Conservation (phyloP, 768 basidiomycete species). For the Trametes meyenii region DNA sequence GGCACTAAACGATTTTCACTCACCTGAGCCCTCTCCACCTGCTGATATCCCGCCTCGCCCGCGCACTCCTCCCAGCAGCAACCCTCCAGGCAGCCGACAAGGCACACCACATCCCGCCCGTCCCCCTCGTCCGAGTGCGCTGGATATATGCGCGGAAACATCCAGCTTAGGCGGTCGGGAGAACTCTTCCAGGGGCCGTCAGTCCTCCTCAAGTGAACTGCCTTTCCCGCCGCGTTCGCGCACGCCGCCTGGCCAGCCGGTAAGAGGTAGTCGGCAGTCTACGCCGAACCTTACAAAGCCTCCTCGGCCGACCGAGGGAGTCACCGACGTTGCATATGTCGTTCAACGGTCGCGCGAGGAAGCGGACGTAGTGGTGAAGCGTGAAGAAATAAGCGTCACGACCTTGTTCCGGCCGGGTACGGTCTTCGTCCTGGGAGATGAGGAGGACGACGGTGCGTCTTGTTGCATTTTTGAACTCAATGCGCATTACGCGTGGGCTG, state of each 20-base stretch:
- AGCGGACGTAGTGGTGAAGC: not conserved
- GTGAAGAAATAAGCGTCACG: too few species aligned
- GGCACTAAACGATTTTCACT: not conserved
- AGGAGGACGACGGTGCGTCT: conserved; percentile 13
- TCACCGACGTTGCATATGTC: not conserved
- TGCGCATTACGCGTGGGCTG: not conserved
- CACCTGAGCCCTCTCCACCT: not conserved
- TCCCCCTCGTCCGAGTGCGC: conserved; percentile 1
- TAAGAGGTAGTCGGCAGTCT: not conserved
- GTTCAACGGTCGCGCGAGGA: not conserved
- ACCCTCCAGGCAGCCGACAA: not conserved
- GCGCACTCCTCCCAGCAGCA: not conserved
- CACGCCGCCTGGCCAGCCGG: conserved; percentile 6
- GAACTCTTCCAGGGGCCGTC: not conserved
- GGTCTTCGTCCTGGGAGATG: not conserved
- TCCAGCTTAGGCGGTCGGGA: too few species aligned
- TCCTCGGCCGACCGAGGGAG: not conserved
- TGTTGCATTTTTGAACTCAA: too few species aligned
- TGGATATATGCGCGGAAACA: not conserved
- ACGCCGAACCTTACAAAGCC: not conserved
- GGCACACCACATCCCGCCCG: not conserved
- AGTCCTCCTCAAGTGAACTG: not conserved
- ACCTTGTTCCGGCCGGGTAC: not conserved
- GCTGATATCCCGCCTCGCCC: conserved; percentile 3
- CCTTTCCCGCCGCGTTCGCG: conserved; percentile 1